Evolutionary conservation across 1,139 yeast species (phyloP), one percentile per base, ranked within the genome.

Genomic region (Spencermartinsiella ligniputridi): DNA sequence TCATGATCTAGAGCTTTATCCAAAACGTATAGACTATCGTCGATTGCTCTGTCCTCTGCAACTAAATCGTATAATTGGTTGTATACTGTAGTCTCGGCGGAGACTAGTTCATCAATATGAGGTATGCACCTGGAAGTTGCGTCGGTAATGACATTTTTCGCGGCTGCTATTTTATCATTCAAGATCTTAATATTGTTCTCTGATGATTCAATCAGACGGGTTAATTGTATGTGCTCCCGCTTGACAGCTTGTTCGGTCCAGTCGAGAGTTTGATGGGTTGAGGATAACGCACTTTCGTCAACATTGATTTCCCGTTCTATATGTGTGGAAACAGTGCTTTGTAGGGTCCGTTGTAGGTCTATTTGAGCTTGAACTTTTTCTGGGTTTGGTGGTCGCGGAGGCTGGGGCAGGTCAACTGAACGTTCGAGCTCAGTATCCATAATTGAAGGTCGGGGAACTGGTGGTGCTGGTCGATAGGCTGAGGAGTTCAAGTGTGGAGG

Each of bases 1-100:
- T 75, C 78, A 11, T 62, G 54, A 51, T 75, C 80, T 39, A 76
- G 76, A 6, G 79, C 74, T 19, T 82, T 79, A 9, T 79, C 75
- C 15, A 89, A 69, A 13, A 79, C 70, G 46, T 76, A 72, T n/a
- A 77, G 66, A 0, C 88, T 71, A 58, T 89, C 96, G 38, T 78
- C 77, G 21, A 81, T 75, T 0, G 95, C 85, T 51, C 76, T 72
- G 44, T 83, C 85, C 35, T 79, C 83, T 37, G 89, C 76, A 0
- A 77, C 78, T 1, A 82, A 67, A 22, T 77, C 78, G 59, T 85
- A 84, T n/a, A 88, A 68, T 57, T 79, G 83, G 47, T 70, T 70
- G 50, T 67, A 68, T 0, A 72, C 77, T 1, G 68, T 67, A 2
- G 74, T 72, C 44, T 74, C 79, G 0, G 76, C 75, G 35, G 68